Evolutionary conservation across 106 monocot species (phyloP), one percentile per base, ranked within the genome.

Genomic region (Dendrobium officinale): DNA sequence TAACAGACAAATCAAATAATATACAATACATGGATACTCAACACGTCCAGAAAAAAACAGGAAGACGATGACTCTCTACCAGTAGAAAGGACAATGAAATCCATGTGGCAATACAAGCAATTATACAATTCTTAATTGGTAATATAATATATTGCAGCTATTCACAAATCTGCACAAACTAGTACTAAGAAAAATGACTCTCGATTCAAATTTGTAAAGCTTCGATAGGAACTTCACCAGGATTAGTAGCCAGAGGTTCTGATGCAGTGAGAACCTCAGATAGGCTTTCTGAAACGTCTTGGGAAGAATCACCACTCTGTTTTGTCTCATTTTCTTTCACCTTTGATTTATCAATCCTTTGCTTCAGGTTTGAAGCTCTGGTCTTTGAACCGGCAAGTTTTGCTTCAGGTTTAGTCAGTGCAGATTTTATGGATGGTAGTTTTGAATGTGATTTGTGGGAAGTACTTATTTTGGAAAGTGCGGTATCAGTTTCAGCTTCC

Each of bases 401-500:
- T 10, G 37, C 13, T 6, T 86, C 85, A 13, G 85, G 10, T 43
- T 84, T 87, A 24, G 58, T 22, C 11, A 80, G 43, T 33, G 79
- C 48, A 79, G 84, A 47, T 85, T 86, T 85, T 79, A 79, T 78
- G 64, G 91, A 83, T 22, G 89, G 82, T 0, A 80, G 75, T 81
- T 80, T 94, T 37, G 86, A 58, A 48, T 83, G 64, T 16, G 82
- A 72, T 61, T 85, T 92, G 42, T 84, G 79, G 45, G 55, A 6
- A 26, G 72, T 41, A 43, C 2, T 74, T 43, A 90, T 95, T 64
- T 87, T 95, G 10, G 72, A 15, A 79, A 19, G 48, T 61, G 44
- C 9, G 40, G 78, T 43, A 16, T 24, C 55, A 77, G 45, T 83
- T 27, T 73, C 75, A 27, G 75, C 79, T 40, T 31, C 73, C 54